Conservation (phyloP, 306 rosid species). For the Ammopiptanthus mongolicus region DNA sequence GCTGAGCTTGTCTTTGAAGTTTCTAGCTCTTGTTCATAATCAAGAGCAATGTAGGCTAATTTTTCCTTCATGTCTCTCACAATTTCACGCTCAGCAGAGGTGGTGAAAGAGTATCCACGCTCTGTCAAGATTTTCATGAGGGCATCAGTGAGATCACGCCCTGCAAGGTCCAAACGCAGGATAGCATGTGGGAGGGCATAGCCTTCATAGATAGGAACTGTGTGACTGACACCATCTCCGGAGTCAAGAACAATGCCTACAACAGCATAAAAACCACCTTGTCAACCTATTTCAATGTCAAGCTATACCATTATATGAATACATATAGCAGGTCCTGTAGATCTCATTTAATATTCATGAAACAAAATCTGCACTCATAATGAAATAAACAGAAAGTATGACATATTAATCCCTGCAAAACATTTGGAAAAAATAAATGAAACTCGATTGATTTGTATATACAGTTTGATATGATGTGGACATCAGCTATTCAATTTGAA, state of each 20-base stretch:
- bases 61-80: slow-evolving; percentile 96
- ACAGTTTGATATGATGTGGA: no score
- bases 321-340: background rate
- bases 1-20: slow-evolving; percentile 81
- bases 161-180: slow-evolving; percentile 93
- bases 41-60: slow-evolving; percentile 86
- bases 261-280: slow-evolving; percentile 4
- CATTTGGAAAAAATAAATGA: background rate
- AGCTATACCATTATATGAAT: background rate
- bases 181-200: slow-evolving; percentile 99
- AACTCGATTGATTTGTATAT: background rate
- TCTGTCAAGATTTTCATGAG: slow-evolving; percentile 96
- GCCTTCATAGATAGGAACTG: slow-evolving; percentile 96
- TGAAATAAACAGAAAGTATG: background rate
- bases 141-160: slow-evolving; percentile 94
- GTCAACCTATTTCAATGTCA: background rate
- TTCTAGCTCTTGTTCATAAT: slow-evolving; percentile 90
- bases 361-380: background rate
- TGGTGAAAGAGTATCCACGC: slow-evolving; percentile 98
- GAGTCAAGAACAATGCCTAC: slow-evolving; percentile 91
- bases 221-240: slow-evolving; percentile 99
- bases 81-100: slow-evolving; percentile 93
- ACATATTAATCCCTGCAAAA: background rate
- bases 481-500: background rate
- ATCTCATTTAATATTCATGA: background rate